A percentile compares a stretch with the other conserved stretches of the same genome.
Conservation (phyloP, 1,284 basidiomycete species). For the Gymnopus androsaceus region DNA sequence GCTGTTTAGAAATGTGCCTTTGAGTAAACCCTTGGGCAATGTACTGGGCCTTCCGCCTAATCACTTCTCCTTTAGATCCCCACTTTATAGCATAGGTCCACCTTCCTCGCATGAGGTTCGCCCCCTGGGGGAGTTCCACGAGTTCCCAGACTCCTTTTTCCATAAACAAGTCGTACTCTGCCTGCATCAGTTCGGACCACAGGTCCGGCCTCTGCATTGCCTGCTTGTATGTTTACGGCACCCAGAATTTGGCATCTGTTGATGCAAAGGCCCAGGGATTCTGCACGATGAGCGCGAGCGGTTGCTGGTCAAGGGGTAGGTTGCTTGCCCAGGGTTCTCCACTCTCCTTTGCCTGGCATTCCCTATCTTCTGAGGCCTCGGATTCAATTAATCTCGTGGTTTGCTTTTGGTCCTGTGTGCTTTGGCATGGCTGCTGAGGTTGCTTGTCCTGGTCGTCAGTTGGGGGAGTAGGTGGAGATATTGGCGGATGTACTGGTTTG, state of each 20-base stretch:
- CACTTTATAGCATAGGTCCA: slow-evolving; percentile 40
- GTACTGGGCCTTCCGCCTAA: neutral
- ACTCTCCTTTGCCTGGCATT: neutral
- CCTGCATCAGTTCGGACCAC: neutral
- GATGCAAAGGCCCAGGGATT: neutral
- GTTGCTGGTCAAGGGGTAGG: neutral
- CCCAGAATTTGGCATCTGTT: neutral
- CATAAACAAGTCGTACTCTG: no score
- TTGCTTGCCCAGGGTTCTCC: neutral
- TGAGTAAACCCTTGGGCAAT: neutral
- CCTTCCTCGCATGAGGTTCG: neutral
- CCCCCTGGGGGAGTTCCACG: neutral
- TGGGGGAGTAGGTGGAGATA: no score
- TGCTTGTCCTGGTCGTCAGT: no score
- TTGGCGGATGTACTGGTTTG: no score
- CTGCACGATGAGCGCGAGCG: neutral
- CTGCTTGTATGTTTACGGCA: neutral
- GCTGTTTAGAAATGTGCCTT: slow-evolving; percentile 41
- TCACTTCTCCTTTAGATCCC: slow-evolving; percentile 16
- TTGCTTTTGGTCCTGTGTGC: no score
- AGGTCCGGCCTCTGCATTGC: neutral
- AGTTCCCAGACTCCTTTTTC: neutral
- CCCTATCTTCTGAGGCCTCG: neutral
- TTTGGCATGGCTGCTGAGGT: no score
- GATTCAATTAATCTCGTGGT: slow-evolving; percentile 27